Evolutionary conservation across 257 asterid species (phyloP), one percentile per base, ranked within the genome.

Genomic region (Euphrasia confusa): DNA sequence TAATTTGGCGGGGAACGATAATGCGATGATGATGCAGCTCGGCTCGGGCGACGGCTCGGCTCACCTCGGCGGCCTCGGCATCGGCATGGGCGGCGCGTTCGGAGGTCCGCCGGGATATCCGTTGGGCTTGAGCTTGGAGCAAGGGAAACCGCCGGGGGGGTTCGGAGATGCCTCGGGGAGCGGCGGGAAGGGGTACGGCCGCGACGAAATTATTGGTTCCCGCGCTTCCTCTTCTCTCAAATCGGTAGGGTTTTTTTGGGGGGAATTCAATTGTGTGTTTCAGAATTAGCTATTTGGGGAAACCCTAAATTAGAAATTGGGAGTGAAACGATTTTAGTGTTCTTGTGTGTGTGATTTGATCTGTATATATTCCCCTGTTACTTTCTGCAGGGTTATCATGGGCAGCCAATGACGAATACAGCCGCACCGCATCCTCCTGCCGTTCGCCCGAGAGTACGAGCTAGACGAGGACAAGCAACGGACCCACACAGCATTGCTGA

Each of bases 401-500:
- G 87, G 13, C 96, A 85, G 78, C 85, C 81, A 13, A 77, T 83
- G 86, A 74, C 80, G 26, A 70, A 70, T 52, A 72, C 89, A 18
- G 79, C 75, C 42, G 24, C 24, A 21, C 92, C 95, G 2, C 92
- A 85, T 65, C 96, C 95, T 18, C 95, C 99, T 8, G 84, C 85
- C 48, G 72, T 78, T 66, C 94, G 97, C 44, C 99, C 97, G 17
- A 84, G 99, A 77, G 97, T 93, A 60, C 84, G 99, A 69, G 99
- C 99, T 55, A 87, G 97, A 75, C 79, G 99, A 79, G 97, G 97
- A 71, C 99, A 93, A 77, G 99, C 99, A 53, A 93, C 99, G 0
- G 99, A 93, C 81, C 99, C 99, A 67, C 99, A 93, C 80, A 93
- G 99, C 76, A 93, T 93, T 71, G 99, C 99, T 40, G 99, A 93